Evolutionary conservation across 805 yeast genomes (phyloP), one percentile per base, ranked within the genome.

Genomic region (Peterozyma xylosa): DNA sequence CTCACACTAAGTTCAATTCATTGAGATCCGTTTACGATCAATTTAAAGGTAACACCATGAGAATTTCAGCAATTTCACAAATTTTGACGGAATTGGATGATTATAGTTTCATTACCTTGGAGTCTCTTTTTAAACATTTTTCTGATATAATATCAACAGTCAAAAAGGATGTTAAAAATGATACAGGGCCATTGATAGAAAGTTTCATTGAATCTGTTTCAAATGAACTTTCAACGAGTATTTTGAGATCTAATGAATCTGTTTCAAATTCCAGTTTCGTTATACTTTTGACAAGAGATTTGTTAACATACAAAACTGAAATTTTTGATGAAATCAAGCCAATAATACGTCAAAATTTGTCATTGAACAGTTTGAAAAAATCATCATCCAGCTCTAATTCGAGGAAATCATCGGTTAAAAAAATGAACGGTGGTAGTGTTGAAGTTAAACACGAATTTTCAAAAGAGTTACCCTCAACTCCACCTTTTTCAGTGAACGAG

Each of bases 61-160:
- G 27, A 7, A 4, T 21, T 21, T 21, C 27, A 21, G 27, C 27
- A 21, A 21, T 21, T 5, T 21, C 27, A 21, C 27, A 21, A 21
- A 21, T 21, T 21, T 21, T 21, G 7, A 21, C 27, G 7, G 27
- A 84, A 45, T 68, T 87, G 43, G 80, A 88, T 16, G 76, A 81
- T 42, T 71, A 83, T 38, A 84, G 82, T 53, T 67, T 86, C 37
- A 91, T 95, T 1, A 84, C 95, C 0, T 69, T 87, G 43, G 90
- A 84, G 58, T 89, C 90, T 1, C 61, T 87, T n/a, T 73, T 82
- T 34, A 79, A 88, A 2, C 96, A 87, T 60, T 74, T 87, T 57
- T 71, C 73, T 42, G 69, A 95, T 39, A 63, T 87, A 45, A 73
- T 82, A 29, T 61, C 73, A 18, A 74, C 77, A 30, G 60, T 80